These are phyloP conservation scores for Prasinococcaceae sp. DNA, from an alignment of 139 green algal genomes.

Conservation along the genomic window DNA sequence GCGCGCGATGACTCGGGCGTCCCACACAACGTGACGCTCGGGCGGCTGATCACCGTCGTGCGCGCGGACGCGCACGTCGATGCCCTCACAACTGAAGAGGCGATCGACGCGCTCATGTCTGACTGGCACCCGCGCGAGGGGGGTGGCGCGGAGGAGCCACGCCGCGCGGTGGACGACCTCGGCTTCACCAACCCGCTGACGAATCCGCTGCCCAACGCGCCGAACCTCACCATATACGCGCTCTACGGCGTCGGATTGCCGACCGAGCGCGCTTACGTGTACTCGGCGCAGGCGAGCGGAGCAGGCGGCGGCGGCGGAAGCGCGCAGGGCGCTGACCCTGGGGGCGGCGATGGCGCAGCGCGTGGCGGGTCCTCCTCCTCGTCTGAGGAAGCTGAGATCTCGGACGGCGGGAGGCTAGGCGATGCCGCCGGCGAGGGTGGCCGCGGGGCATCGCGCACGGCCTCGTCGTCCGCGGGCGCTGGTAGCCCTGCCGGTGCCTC, in stretches of 20 bases:
- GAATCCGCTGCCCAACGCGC: slow-evolving; percentile 41
- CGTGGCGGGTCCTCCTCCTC: neutral
- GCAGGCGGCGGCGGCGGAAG: slow-evolving; percentile 10
- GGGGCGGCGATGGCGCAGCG: neutral
- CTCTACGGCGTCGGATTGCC: slow-evolving; percentile 52
- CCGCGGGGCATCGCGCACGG: slow-evolving; percentile 9
- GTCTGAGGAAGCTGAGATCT: neutral
- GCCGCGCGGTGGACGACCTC: too few species aligned
- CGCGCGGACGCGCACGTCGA: too few species aligned
- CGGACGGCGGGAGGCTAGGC: neutral
- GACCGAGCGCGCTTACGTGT: slow-evolving; percentile 54
- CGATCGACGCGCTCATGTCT: too few species aligned
- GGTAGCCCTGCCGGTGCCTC: too few species aligned
- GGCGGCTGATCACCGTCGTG: too few species aligned
- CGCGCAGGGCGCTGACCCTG: neutral
- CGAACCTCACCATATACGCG: slow-evolving; percentile 41
- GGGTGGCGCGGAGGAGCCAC: too few species aligned
- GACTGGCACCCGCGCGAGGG: too few species aligned
- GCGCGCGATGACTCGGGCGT: too few species aligned
- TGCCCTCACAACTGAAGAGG: too few species aligned
- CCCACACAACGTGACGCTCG: too few species aligned
- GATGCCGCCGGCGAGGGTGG: neutral
- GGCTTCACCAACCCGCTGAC: slow-evolving; percentile 29
- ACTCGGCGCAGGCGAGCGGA: slow-evolving; percentile 22
- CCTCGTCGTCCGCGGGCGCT: slow-evolving; percentile 10